Base-by-base conservation (phyloP, 1,284 basidiomycete genomes). In the Omphalotus olearius region DNA sequence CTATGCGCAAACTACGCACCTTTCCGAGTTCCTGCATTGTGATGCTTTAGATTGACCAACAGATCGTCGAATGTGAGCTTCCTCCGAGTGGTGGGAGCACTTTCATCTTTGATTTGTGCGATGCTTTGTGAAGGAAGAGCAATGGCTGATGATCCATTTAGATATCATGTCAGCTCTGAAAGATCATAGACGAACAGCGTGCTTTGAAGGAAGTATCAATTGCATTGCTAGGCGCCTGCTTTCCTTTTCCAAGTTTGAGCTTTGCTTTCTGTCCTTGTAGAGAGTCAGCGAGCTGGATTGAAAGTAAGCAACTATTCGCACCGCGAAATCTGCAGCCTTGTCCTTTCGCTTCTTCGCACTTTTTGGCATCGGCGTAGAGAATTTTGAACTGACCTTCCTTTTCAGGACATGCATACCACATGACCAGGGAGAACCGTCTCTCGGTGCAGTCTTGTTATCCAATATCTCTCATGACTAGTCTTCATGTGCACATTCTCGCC, bases 151-250 rank as follows among this genome's bases (percentile, higher is more conserved):
- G 48, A 52, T 49, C 20, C 49, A 52, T 50, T 55, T 52, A 37
- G 30, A 52, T 51, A 47, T 14, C 43, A 35, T 16, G 17, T 16
- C 6, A 26, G 28, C 33, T 28, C 50, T 47, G 13, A 46, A 23
- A 43, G 36, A 30, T 51, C 56, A 26, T 14, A 36, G 45, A 64
- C 76, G 57, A 60, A 94, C 93, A 93, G 58, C 91, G 80, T 40
- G 93, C 85, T 68, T 94, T 97, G 81, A 96, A 98, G 0, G 93
- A 94, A 1, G 95, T 98, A 67, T 98, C 92, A 57, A 97, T 84
- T 7, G 84, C 90, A 79, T 98, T 98, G 48, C 73, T 80, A 7
- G 93, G 78, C 6, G 74, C 64, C 63, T 90, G 83, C 68, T 96
- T 98, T 45, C 91, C 93, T 68, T 96, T 98, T 33, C 96, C 96